Evolutionary conservation across 106 monocot genomes (phyloP).

Genomic region (Vanilla planifolia): DNA sequence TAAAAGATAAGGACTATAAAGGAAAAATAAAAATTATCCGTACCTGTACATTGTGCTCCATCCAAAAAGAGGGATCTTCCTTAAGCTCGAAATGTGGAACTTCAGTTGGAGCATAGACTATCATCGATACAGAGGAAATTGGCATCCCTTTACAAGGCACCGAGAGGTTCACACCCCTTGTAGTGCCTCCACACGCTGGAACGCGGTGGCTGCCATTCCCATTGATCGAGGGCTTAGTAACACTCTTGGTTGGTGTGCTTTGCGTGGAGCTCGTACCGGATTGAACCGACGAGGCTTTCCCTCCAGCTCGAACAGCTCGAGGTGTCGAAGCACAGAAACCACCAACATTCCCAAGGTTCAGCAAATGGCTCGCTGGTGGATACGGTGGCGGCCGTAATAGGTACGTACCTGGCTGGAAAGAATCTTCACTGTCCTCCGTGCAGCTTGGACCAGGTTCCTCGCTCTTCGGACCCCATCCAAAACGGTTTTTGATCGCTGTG

Average conservation of each 20-base stretch:
- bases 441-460: conserved; percentile 16
- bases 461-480: conserved; percentile 52
- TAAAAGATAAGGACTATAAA: too few species aligned
- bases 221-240: conserved; percentile 37
- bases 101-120: conserved; percentile 34
- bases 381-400: conserved; percentile 24
- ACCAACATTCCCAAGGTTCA: conserved; percentile 14
- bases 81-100: conserved; percentile 77
- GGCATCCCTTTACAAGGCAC: conserved; percentile 34
- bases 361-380: conserved; percentile 15
- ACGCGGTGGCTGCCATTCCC: conserved; percentile 35
- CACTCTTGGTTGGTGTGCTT: conserved; percentile 83
- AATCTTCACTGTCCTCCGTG: conserved; percentile 9
- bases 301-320: conserved; percentile 29
- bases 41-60: conserved; percentile 98
- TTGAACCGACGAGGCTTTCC: conserved; percentile 47
- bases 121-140: conserved; percentile 9
- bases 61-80: conserved; percentile 93
- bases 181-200: conserved; percentile 13
- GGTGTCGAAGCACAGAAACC: conserved; percentile 43
- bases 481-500: conserved; percentile 29
- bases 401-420: conserved; percentile 4
- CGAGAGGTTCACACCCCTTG: conserved; percentile 23
- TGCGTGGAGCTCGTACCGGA: conserved; percentile 72
- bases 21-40: not conserved